Base-by-base conservation (phyloP, 257 asterid species). In the Salvia miltiorrhiza region DNA sequence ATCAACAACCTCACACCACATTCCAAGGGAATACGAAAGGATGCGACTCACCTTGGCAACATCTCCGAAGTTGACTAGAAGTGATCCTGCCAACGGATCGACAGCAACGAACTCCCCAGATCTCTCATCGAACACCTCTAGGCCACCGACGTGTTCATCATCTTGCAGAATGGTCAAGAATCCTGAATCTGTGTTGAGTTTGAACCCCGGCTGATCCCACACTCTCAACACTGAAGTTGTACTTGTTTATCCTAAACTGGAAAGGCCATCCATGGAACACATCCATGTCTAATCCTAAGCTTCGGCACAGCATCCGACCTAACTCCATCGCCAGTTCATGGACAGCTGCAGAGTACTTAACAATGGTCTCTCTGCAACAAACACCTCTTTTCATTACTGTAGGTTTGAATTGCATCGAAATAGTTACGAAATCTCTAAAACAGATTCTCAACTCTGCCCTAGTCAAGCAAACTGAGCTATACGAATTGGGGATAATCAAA, bases 141-240 rank as follows among this genome's bases (percentile, higher is more conserved):
- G 61, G 0, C 88, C 88, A 58, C 73, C 73, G 6, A 83, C 78
- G 9, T 12, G 13, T n/a, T 86, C 85, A 67, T 86, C 91, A 65
- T 86, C 91, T 7, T 77, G 88, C 16, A 86, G 41, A n/a, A 86
- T 60, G 2, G 92, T 86, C 16, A 83, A 35, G 32, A 77, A 82
- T 11, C 90, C 90, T 0, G 83, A 59, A 49, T 85, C 90, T 1
- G 90, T 35, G 37, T 86, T 89, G 65, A 74, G n/a, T 41, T 4
- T 69, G 53, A 9, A 82, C 86, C 16, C 90, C 90, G 0, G 76
- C 21, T 41, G 62, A 56, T 26, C 90, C 88, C 3, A 85, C 68
- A 1, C 74, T 74, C 47, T 80, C 80, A 4, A 72, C 72, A 13
- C 71, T 68, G 14, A 73, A 82, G 26, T 69, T 72, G 62, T 82